Evolutionary conservation across 2,329 filamentous ascomycete genomes (phyloP), one percentile per base, ranked within the genome.

Genomic region (Teratosphaeria zuluensis): DNA sequence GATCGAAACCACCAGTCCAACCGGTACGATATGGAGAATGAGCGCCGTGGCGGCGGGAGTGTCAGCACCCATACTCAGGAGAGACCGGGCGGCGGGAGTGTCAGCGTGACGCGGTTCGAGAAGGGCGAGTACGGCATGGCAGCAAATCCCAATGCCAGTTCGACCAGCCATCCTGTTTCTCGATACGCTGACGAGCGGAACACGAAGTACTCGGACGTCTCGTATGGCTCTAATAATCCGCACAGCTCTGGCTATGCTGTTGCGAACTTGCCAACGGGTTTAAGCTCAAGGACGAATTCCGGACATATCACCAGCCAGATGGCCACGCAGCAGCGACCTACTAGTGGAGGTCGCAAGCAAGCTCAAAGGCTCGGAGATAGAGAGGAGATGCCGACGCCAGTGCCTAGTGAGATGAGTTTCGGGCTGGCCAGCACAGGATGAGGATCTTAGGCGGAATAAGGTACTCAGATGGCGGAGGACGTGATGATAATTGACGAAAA

Each of bases 21-120:
- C 48, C 31, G 60, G 24, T 67, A 67, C 54, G 64, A 66, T 35
- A 60, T 58, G 53, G 61, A 62, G 21, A 58, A 58, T 21, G 66
- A 66, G 54, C 65, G 65, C 14, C 19, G 55, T 3, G 42, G 21
- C 52, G 52, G 52, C 28, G 19, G n/a, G n/a, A n/a, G 4, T 19
- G 42, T 48, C 42, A 48, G 42, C 19, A 48, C 42, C 21, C n/a
- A 24, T 21, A 48, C 42, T 1, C 42, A 48, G 19, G 42, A 48
- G 3, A 19, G n/a, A 21, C 42, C 42, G 1, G 42, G 42, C 42
- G 42, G 42, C 42, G 42, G 42, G n/a, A 48, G n/a, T n/a, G 42
- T 48, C 16, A 48, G 42, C n/a, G 42, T 48, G n/a, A 48, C 42
- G 42, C n/a, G 42, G 8, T 21, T 48, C 16, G 42, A 48, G 5